Percentiles rank a stretch among this genome's conserved stretches.
Conservation (phyloP, 2,329 filamentous ascomycete species). For the Kalaharituber pfeilii region DNA sequence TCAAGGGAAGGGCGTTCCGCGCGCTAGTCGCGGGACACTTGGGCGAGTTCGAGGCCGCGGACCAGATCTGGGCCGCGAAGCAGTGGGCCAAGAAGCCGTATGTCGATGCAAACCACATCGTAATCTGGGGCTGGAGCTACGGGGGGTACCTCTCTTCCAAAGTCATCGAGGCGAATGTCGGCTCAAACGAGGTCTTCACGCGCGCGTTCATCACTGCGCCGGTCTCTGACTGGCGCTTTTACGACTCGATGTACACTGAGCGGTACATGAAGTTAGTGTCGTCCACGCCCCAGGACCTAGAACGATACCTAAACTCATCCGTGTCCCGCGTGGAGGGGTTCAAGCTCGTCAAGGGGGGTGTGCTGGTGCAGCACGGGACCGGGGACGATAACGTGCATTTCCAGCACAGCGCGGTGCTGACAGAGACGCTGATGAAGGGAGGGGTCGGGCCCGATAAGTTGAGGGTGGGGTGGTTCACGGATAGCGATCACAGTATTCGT, state of each 20-base stretch:
- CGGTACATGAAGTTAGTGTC: slow-evolving; percentile 50
- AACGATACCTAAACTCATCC: slow-evolving; percentile 43
- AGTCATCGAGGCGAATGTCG: slow-evolving; percentile 38
- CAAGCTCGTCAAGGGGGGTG: slow-evolving; percentile 42
- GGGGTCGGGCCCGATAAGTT: slow-evolving; percentile 45
- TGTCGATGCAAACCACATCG: slow-evolving; percentile 42
- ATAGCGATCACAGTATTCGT: slow-evolving; percentile 44
- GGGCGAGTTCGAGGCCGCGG: slow-evolving; percentile 44
- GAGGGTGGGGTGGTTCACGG: slow-evolving; percentile 47
- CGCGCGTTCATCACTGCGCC: slow-evolving; percentile 48
- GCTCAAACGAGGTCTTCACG: slow-evolving; percentile 41
- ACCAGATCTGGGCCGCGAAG: slow-evolving; percentile 50
- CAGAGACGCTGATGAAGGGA: slow-evolving; percentile 42
- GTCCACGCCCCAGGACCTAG: slow-evolving; percentile 24
- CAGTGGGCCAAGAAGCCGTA: slow-evolving; percentile 36
- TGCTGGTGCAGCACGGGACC: slow-evolving; percentile 47
- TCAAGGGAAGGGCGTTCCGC: slow-evolving; percentile 46
- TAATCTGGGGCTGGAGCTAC: slow-evolving; percentile 53
- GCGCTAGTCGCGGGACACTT: slow-evolving; percentile 41
- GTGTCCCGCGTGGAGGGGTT: slow-evolving; percentile 43
- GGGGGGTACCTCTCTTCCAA: slow-evolving; percentile 51
- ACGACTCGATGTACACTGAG: slow-evolving; percentile 55
- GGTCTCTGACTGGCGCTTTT: slow-evolving; percentile 52
- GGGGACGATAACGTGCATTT: slow-evolving; percentile 59
- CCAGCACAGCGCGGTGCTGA: slow-evolving; percentile 44